Evolutionary conservation across 805 yeast genomes (phyloP).

Genomic region (Saccharomyces eubayanus): DNA sequence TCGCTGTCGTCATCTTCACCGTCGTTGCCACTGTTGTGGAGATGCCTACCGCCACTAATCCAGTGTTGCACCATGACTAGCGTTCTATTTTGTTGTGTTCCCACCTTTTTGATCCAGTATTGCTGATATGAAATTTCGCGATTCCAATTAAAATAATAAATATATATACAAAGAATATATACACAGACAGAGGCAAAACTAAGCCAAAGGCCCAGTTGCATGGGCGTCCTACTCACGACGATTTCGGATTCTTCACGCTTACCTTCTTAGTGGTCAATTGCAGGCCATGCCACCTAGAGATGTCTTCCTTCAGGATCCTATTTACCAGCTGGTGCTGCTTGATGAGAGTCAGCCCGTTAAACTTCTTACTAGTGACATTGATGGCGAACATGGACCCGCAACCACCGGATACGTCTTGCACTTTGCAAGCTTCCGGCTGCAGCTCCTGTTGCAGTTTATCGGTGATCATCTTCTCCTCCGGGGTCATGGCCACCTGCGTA

Average conservation of each 20-base stretch:
- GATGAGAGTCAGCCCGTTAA: constrained; percentile 74
- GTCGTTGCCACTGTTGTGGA: constrained; percentile 7
- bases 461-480: constrained; percentile 54
- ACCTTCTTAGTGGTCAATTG: constrained; percentile 61
- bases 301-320: constrained; percentile 71
- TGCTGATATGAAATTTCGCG: neutral
- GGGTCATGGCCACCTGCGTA: constrained; percentile 6
- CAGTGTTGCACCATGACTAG: neutral
- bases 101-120: neutral
- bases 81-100: neutral
- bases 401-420: constrained; percentile 84
- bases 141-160: neutral
- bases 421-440: constrained; percentile 54
- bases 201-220: neutral
- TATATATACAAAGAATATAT: neutral
- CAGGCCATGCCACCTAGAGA: constrained; percentile 88
- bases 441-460: constrained; percentile 47
- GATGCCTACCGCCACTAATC: neutral
- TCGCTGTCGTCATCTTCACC: constrained; percentile 9
- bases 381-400: constrained; percentile 98
- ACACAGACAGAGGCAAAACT: neutral
- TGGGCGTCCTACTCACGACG: neutral
- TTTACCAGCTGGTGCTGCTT: constrained; percentile 92
- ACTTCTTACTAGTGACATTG: constrained; percentile 57
- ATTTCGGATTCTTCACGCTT: neutral